Conservation (phyloP, 139 green algal species). For the Marvania coccoides region DNA sequence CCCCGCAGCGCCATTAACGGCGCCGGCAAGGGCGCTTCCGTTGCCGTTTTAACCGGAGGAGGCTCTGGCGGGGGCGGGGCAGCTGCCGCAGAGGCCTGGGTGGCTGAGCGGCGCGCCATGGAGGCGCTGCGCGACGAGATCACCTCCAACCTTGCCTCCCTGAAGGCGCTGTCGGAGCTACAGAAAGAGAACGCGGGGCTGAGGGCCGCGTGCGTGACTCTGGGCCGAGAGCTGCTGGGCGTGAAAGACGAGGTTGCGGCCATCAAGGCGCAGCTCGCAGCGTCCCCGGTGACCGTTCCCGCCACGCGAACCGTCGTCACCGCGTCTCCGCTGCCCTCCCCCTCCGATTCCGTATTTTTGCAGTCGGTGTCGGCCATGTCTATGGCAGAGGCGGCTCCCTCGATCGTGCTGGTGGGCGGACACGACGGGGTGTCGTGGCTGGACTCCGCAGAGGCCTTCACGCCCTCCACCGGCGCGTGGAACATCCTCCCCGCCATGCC, state of each 20-base stretch:
- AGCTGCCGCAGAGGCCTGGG: not conserved
- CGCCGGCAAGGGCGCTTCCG: not conserved
- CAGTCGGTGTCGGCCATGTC: not conserved
- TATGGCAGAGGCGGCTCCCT: not conserved
- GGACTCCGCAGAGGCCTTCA: not conserved
- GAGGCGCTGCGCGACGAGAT: slow-evolving; percentile 23
- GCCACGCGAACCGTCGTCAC: not conserved
- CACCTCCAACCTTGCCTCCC: not conserved
- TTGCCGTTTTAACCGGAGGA: not conserved
- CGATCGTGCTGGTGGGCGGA: slow-evolving; percentile 16
- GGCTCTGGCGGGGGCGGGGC: not conserved
- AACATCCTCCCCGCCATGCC: not conserved
- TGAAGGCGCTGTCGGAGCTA: slow-evolving; percentile 24
- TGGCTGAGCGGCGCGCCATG: not conserved
- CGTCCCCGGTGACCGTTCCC: not conserved
- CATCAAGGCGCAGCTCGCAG: slow-evolving; percentile 10
- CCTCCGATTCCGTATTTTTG: not conserved
- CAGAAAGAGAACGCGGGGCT: slow-evolving; percentile 31
- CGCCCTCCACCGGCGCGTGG: not conserved
- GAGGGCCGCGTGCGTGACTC: slow-evolving; percentile 10
- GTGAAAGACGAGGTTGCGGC: slow-evolving; percentile 19
- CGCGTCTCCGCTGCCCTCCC: not conserved
- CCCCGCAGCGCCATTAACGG: not conserved
- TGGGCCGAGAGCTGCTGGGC: slow-evolving; percentile 20
- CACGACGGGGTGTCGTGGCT: slow-evolving; percentile 25